Base-by-base conservation (phyloP, 1,139 yeast species). In the Yamadazyma jaroonii region DNA sequence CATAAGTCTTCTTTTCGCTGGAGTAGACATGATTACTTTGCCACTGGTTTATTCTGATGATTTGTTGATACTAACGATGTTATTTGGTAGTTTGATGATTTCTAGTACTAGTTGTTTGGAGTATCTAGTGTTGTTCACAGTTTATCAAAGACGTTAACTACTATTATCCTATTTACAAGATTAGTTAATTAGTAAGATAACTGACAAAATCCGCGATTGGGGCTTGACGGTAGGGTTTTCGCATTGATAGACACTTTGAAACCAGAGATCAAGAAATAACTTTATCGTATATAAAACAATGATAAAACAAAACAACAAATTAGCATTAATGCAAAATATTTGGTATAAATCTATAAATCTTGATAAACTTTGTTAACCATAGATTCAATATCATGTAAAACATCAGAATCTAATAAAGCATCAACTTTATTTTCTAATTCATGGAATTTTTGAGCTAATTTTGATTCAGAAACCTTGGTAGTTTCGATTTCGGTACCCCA, bases 1-100 rank as follows among this genome's bases (percentile, higher is more conserved):
- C 97, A 92, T 92, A 53, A 92, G 80, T 69, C 98, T 82, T 79
- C 97, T 84, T 62, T 96, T 82, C 9, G 98, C 98, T 22, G 97
- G 95, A 4, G 98, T 92, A 10, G 97, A 90, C 98, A 92, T 92
- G 9, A 12, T 34, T 33, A 11, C 12, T 14, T 26, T 26, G 9
- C 15, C 20, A 17, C 20, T 17, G 20, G 20, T 17, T 17, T 17
- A 6, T 17, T 4, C 20, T 17, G 20, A 17, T 17, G n/a, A n/a
- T n/a, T n/a, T n/a, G n/a, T n/a, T n/a, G n/a, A n/a, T n/a, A n/a
- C n/a, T n/a, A n/a, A n/a, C n/a, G n/a, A n/a, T n/a, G n/a, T n/a
- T n/a, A n/a, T n/a, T n/a, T n/a, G n/a, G n/a, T n/a, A n/a, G n/a
- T n/a, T n/a, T n/a, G n/a, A n/a, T n/a, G n/a, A n/a, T n/a, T n/a